Conservation (phyloP, 2,329 filamentous ascomycete genomes). For the Aureobasidium sp. region DNA sequence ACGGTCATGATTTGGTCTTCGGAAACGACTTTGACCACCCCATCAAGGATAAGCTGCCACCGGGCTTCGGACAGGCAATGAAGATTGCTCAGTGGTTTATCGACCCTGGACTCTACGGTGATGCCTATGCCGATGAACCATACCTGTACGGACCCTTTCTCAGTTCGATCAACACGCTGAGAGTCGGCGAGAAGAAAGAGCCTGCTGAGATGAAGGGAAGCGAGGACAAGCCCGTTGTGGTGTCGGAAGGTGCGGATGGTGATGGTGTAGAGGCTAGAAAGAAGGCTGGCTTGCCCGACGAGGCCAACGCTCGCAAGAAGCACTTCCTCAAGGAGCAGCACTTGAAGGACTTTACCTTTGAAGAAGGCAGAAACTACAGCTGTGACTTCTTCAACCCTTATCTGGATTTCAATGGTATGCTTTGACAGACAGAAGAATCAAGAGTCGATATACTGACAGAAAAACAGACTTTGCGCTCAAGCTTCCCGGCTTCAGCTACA, state of each 20-base stretch:
- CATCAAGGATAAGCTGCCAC: conserved; percentile 77
- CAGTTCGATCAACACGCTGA: conserved; percentile 70
- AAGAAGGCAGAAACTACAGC: conserved; percentile 54
- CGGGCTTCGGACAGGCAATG: conserved; percentile 78
- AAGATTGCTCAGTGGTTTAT: conserved; percentile 84
- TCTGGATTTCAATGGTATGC: conserved; percentile 68
- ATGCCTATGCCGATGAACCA: conserved; percentile 79
- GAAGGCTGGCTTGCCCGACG: conserved; percentile 34
- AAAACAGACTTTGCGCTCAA: conserved; percentile 58
- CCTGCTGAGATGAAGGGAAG: conserved; percentile 28
- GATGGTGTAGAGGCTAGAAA: conserved; percentile 37
- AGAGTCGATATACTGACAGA: not conserved
- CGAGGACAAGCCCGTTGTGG: conserved; percentile 52
- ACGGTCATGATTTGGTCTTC: conserved; percentile 71
- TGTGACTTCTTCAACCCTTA: conserved; percentile 87
- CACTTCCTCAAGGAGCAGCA: conserved; percentile 52
- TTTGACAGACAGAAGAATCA: not conserved
- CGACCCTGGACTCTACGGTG: conserved; percentile 83
- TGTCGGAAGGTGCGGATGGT: conserved; percentile 45
- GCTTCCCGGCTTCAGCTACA: conserved; percentile 51
- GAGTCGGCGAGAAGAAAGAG: conserved; percentile 50
- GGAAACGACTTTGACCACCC: conserved; percentile 94
- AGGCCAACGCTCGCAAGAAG: conserved; percentile 47
- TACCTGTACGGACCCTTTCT: conserved; percentile 79
- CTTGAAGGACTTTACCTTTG: conserved; percentile 53